Evolutionary conservation across 139 green algal genomes (phyloP).

Genomic region (Diplosphaera chodatii): DNA sequence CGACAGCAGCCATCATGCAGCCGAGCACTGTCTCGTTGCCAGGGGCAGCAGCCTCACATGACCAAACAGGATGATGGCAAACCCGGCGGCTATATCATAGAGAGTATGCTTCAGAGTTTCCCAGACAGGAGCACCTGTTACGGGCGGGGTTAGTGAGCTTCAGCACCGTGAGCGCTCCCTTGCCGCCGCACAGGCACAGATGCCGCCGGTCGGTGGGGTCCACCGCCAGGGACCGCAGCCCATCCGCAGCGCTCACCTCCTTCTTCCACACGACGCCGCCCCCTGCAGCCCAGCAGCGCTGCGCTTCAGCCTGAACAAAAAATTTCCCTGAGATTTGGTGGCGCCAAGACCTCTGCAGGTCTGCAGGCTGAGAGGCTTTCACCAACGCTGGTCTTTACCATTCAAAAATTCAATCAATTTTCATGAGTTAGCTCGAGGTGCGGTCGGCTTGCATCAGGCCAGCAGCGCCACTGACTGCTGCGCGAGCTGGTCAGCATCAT

Average conservation of each 20-base stretch:
- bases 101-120: too few species aligned
- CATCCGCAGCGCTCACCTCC: constrained; percentile 35
- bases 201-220: constrained; percentile 57
- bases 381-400: too few species aligned
- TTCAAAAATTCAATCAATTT: too few species aligned
- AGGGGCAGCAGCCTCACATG: too few species aligned
- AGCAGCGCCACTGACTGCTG: constrained; percentile 8
- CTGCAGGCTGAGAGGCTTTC: too few species aligned
- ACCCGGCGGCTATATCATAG: too few species aligned
- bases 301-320: background rate
- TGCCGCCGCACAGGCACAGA: constrained; percentile 44
- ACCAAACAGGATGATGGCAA: too few species aligned
- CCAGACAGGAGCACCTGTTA: constrained; percentile 7
- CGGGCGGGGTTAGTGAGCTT: constrained; percentile 19
- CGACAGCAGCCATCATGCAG: background rate
- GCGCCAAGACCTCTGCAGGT: too few species aligned
- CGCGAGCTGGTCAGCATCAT: too few species aligned
- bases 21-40: background rate
- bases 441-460: constrained; percentile 48
- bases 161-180: constrained; percentile 50
- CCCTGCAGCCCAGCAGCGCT: constrained; percentile 11
- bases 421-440: background rate
- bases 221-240: constrained; percentile 34
- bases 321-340: too few species aligned
- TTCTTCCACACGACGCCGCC: constrained; percentile 31